Evolutionary conservation across 2,329 filamentous ascomycete genomes (phyloP).

Genomic region (Leptographium wingfieldii): DNA sequence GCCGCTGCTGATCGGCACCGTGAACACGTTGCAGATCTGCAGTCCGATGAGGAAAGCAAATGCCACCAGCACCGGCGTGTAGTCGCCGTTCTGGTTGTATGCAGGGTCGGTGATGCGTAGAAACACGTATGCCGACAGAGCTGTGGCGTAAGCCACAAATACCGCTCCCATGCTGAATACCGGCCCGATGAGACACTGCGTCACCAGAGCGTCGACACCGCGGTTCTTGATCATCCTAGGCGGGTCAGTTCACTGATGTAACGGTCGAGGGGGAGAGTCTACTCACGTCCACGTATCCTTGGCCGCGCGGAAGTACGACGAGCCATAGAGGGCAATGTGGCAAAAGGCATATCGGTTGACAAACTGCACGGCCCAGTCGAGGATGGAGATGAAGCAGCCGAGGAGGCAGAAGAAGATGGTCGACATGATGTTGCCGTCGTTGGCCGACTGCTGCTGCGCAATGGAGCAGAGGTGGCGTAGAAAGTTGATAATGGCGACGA

Average conservation of each 20-base stretch:
- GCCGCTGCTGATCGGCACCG: constrained; percentile 73
- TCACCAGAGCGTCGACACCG: constrained; percentile 79
- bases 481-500: constrained; percentile 80
- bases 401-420: constrained; percentile 60
- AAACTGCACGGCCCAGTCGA: constrained; percentile 80
- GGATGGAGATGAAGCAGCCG: constrained; percentile 59
- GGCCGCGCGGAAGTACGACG: constrained; percentile 71
- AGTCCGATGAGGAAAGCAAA: constrained; percentile 83
- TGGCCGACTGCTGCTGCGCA: constrained; percentile 53
- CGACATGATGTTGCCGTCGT: constrained; percentile 55
- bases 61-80: constrained; percentile 66
- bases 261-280: not conserved
- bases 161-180: constrained; percentile 66
- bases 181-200: constrained; percentile 71
- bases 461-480: constrained; percentile 71
- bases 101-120: constrained; percentile 66
- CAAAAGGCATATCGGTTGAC: constrained; percentile 88
- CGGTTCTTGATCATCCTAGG: constrained; percentile 72
- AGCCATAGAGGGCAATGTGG: constrained; percentile 87
- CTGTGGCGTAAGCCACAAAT: constrained; percentile 73
- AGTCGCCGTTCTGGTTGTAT: constrained; percentile 58
- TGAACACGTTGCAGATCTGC: constrained; percentile 82
- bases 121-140: constrained; percentile 77
- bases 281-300: constrained; percentile 70
- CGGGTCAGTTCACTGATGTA: not conserved